A percentile compares a stretch with the other conserved stretches of the same genome.
phyloP scores from a whole-genome alignment of 192 early-diverging fungal species.

The Jimgerdemannia lactiflua region DNA sequence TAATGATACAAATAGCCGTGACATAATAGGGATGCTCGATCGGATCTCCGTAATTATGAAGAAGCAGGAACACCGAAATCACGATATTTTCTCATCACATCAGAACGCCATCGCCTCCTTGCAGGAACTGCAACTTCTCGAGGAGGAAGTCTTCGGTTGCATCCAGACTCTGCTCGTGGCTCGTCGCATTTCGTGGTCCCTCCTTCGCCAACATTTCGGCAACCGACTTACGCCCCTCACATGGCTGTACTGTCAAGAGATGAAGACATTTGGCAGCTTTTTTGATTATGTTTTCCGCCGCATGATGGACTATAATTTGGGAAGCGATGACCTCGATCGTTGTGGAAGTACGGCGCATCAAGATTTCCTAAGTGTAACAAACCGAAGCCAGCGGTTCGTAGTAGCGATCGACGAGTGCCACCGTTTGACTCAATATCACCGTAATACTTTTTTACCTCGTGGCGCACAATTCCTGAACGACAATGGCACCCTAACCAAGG shows the following conservation, averaged over 20 bases:
- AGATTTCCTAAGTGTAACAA: not conserved
- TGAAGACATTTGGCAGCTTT: not conserved
- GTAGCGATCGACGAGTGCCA: not conserved
- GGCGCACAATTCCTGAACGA: not conserved
- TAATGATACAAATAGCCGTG: not conserved
- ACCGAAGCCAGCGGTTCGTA: not conserved
- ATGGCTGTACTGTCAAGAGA: not conserved
- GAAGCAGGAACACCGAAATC: not conserved
- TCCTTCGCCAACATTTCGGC: not conserved
- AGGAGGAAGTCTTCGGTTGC: not conserved
- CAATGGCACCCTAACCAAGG: not conserved
- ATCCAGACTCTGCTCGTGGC: not conserved
- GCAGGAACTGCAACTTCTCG: not conserved
- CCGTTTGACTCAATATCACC: not conserved
- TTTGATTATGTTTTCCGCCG: not conserved
- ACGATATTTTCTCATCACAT: not conserved
- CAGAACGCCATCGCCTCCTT: not conserved
- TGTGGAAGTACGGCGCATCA: not conserved
- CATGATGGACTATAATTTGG: not conserved
- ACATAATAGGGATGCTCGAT: not conserved
- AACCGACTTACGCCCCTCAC: not conserved
- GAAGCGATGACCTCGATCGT: not conserved
- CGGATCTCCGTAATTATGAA: not conserved
- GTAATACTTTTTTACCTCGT: not conserved
- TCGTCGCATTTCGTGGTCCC: not conserved